These are phyloP conservation scores for Artemisia tridentata DNA, from an alignment of 129 eudicot genomes.

Conservation along the genomic window DNA sequence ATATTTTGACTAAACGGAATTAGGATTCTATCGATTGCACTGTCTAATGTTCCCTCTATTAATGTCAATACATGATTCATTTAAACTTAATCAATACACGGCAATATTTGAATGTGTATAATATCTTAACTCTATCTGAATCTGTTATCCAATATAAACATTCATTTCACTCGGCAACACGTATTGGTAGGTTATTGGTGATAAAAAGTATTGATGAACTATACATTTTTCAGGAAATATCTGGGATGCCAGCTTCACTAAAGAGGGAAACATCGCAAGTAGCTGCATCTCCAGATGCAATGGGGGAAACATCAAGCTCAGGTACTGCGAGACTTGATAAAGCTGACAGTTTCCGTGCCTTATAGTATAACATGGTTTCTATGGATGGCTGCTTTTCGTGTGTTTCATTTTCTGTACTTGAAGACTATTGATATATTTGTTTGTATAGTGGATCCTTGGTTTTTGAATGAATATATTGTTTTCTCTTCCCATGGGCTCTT, in stretches of 20 bases:
- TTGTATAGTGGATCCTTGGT: background rate
- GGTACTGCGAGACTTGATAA: slow-evolving; percentile 78
- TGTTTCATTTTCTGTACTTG: background rate
- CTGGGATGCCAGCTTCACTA: slow-evolving; percentile 77
- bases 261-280: slow-evolving; percentile 64
- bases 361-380: slow-evolving; percentile 19
- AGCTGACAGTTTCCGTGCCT: slow-evolving; percentile 71
- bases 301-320: slow-evolving; percentile 90
- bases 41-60: background rate
- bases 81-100: background rate
- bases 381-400: background rate
- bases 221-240: slow-evolving; percentile 63
- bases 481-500: too few species aligned
- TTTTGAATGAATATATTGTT: background rate
- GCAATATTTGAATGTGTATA: background rate
- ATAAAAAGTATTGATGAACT: slow-evolving; percentile 4
- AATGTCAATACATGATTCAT: background rate
- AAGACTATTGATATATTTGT: background rate
- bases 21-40: background rate
- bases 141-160: background rate
- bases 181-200: background rate
- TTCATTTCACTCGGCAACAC: background rate
- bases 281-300: slow-evolving; percentile 61
- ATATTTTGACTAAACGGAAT: background rate
- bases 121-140: background rate